Evolutionary conservation across 1,284 basidiomycete genomes (phyloP).

Genomic region (Papiliotrema nemorosa): DNA sequence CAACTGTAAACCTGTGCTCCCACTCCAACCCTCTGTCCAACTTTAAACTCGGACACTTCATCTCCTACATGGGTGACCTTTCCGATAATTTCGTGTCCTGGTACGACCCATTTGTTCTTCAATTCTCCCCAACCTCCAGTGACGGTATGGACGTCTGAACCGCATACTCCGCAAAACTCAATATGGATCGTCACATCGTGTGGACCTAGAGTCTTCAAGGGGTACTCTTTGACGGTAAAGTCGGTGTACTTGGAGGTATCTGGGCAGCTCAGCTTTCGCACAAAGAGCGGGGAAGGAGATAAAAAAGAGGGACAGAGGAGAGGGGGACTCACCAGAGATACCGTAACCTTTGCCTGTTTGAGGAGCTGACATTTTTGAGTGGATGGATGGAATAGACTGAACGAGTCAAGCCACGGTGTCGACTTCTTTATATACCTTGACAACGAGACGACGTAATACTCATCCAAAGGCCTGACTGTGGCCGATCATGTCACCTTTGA

Average conservation of each 20-base stretch:
- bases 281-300: not conserved
- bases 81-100: slow-evolving; percentile 64
- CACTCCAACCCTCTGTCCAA: slow-evolving; percentile 63
- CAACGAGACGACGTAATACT: too few species aligned
- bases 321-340: slow-evolving; percentile 22
- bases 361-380: slow-evolving; percentile 5
- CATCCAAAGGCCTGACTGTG: too few species aligned
- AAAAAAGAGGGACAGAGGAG: not conserved
- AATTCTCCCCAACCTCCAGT: slow-evolving; percentile 55
- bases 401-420: too few species aligned
- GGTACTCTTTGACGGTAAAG: slow-evolving; percentile 33
- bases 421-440: too few species aligned
- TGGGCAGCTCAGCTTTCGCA: not conserved
- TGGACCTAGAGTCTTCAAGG: slow-evolving; percentile 28
- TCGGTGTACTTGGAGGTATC: slow-evolving; percentile 37
- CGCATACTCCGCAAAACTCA: slow-evolving; percentile 50
- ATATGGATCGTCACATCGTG: slow-evolving; percentile 67
- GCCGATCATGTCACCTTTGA: too few species aligned
- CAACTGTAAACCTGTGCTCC: slow-evolving; percentile 61
- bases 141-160: slow-evolving; percentile 56
- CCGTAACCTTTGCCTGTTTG: slow-evolving; percentile 29
- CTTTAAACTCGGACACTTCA: slow-evolving; percentile 58
- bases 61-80: slow-evolving; percentile 56
- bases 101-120: slow-evolving; percentile 34
- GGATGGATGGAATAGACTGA: not conserved